Base-by-base conservation (phyloP, 805 yeast species). In the Torulaspora delbrueckii region DNA sequence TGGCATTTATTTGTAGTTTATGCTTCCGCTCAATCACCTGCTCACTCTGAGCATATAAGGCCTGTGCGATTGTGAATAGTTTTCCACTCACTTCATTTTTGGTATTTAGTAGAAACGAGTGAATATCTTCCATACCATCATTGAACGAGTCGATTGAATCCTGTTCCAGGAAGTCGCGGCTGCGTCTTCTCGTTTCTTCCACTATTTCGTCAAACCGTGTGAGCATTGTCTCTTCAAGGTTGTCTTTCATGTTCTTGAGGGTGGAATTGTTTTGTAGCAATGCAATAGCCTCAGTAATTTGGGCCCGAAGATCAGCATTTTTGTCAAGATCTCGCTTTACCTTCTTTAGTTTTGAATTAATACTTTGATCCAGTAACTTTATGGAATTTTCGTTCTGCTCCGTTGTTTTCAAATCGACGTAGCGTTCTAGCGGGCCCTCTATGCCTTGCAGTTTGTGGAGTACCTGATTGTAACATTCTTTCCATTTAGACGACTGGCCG, bases 401-500 rank as follows among this genome's bases (percentile, higher is more conserved):
- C n/a, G 37, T 31, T 24, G 16, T 31, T 45, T 24, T 32, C 4
- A 18, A 27, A 36, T 55, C 43, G 0, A 59, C 47, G 39, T 46
- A 62, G n/a, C 51, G 44, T 10, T 50, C 46, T 28, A 62, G 39
- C 3, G 51, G 38, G 1, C 49, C 50, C n/a, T 51, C 47, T 25
- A 47, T 42, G 7, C 54, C 55, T 22, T 43, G 32, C 8, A 62
- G 28, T 8, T 52, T 50, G 18, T 33, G 30, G 13, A 62, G 46
- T 10, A 55, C 45, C 12, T 57, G 56, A 5, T 57, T 45, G 41
- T 59, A 72, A 27, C 68, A 63, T 0, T 45, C 54, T 37, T 56
- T 55, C 79, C 79, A 75, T 26, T 63, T 57, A 22, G 71, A 68
- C 14, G 67, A 65, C 16, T 74, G 61, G 0, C 78, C 71, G 48